Conservation (phyloP, 164 flowering plant species). For the Piper longum region DNA sequence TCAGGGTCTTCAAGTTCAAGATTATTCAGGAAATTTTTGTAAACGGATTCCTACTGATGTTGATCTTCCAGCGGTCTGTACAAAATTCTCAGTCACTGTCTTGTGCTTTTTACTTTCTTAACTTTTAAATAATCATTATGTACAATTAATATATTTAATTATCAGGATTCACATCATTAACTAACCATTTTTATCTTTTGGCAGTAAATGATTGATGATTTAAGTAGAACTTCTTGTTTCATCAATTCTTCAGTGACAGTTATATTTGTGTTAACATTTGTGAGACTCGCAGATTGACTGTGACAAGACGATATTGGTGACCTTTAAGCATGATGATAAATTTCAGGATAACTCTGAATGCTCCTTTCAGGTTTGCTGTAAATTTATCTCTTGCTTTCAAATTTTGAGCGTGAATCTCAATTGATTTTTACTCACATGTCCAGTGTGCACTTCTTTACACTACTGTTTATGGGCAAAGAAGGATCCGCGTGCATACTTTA, state of each 20-base stretch:
- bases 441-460: slow-evolving; percentile 99
- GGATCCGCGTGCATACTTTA: slow-evolving; percentile 77
- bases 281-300: slow-evolving; percentile 82
- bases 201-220: neutral
- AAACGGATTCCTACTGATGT: slow-evolving; percentile 95
- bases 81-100: neutral
- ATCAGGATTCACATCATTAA: no score
- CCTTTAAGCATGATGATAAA: slow-evolving; percentile 80
- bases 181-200: no score
- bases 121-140: no score
- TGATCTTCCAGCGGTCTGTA: slow-evolving; percentile 85
- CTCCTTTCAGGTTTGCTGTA: slow-evolving; percentile 55
- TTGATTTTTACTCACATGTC: neutral
- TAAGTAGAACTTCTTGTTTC: neutral
- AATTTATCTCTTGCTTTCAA: neutral
- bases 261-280: neutral
- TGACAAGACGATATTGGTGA: slow-evolving; percentile 80
- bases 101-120: neutral
- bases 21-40: slow-evolving; percentile 90
- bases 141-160: no score
- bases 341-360: slow-evolving; percentile 80
- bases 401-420: neutral
- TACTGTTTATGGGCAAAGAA: slow-evolving; percentile 89
- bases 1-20: slow-evolving; percentile 98
- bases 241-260: no score